Evolutionary conservation across 176 grass and related monocot species (phyloP), one percentile per base, ranked within the genome.

Genomic region (Paspalum notatum): DNA sequence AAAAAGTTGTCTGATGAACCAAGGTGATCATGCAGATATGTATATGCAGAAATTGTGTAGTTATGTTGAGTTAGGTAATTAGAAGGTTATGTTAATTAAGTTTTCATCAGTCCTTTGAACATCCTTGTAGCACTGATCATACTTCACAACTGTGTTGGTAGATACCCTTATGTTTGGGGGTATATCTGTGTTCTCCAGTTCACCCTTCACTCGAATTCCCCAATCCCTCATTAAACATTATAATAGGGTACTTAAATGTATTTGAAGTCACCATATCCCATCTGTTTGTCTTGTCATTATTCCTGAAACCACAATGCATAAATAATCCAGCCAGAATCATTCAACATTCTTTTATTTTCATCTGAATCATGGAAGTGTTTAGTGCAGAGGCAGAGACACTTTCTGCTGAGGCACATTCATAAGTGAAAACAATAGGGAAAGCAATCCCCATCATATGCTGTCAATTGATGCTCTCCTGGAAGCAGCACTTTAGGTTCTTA

Each of bases 341-440:
- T 32, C 32, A 32, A 32, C 32, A 32, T 32, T 52, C 16, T 42
- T 27, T 58, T 75, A 24, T 80, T 80, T 49, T 80, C 6, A 53
- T 80, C 68, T 67, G n/a, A 40, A 72, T 45, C 17, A 64, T 56
- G 12, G 48, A 40, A 21, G 17, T 18, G 15, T 55, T 67, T 76
- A 53, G 52, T 22, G 61, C 71, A 41, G 18, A 62, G 48, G 41
- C 32, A 32, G 32, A 32, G 32, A 3, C 32, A 32, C 32, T 32
- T 32, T 32, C 32, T 61, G 26, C 64, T 21, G 10, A 27, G 22
- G 43, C 47, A 56, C 5, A 8, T 25, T 17, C 14, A 68, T 84
- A 41, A 68, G 10, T n/a, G 6, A 84, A 55, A 76, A 76, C 14
- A 40, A 22, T 20, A 83, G n/a, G 22, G 40, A 83, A 6, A 14